Conservation (phyloP, 1,284 basidiomycete species). For the Xerocomus tenax region DNA sequence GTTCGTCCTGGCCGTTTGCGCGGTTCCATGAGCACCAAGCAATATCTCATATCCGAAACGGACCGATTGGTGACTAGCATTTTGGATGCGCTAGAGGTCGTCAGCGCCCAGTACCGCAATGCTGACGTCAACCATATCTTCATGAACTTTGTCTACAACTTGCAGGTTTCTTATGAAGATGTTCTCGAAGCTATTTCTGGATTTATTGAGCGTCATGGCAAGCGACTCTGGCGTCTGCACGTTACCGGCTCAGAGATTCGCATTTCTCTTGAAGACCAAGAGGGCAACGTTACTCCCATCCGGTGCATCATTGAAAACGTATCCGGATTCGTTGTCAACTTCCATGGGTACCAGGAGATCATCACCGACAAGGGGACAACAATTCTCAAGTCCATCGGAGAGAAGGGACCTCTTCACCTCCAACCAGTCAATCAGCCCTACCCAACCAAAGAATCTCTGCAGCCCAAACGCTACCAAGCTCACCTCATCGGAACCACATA, state of each 20-base stretch:
- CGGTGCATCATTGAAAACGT: conserved; percentile 98
- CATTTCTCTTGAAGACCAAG: conserved; percentile 85
- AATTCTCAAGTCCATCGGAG: conserved; percentile 93
- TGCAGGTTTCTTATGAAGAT: conserved; percentile 91
- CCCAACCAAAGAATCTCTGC: conserved; percentile 96
- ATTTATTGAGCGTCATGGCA: conserved; percentile 97
- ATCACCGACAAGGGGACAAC: conserved; percentile 89
- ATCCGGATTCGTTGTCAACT: conserved; percentile 97
- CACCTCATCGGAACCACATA: conserved; percentile 98
- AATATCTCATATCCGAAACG: conserved; percentile 97
- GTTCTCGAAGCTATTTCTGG: conserved; percentile 92
- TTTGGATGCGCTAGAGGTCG: conserved; percentile 90
- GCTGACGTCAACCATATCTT: conserved; percentile 95
- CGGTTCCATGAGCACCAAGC: conserved; percentile 85
- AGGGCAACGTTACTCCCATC: conserved; percentile 90
- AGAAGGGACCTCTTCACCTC: conserved; percentile 86
- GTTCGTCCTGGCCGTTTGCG: conserved; percentile 91
- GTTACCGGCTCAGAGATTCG: conserved; percentile 97
- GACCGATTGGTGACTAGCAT: conserved; percentile 93
- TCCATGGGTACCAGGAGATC: conserved; percentile 98
- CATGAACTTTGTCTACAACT: conserved; percentile 97
- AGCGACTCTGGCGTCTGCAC: conserved; percentile 94
- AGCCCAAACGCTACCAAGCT: conserved; percentile 98
- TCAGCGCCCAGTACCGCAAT: conserved; percentile 76
- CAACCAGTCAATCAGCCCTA: conserved; percentile 90